Evolutionary conservation across 2,329 filamentous ascomycete genomes (phyloP), one percentile per base, ranked within the genome.

Genomic region (Cryoendolithus antarcticus): DNA sequence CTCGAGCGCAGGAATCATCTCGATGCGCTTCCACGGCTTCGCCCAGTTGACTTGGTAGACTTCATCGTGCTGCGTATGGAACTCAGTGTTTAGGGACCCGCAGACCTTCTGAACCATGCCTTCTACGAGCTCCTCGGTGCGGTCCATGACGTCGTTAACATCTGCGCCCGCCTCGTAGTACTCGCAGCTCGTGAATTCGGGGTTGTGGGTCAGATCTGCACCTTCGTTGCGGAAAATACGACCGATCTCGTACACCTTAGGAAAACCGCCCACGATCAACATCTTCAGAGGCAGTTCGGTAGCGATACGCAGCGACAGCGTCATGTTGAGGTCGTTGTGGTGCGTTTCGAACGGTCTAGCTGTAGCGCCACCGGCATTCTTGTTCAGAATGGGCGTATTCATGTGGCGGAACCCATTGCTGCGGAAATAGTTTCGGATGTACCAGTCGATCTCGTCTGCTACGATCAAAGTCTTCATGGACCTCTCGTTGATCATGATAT

Each of bases 281-380:
- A 93, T 86, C 82, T 98, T 98, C 54, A 98, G 79, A 64, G 93
- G 94, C 40, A 98, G 69, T 65, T 98, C 91, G 1, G 91, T 93
- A 1, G 93, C 91, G 34, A 96, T 78, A 58, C 91, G 82, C 75
- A 98, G 82, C 66, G 82, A 96, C 62, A 98, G 80, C 53, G 94
- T 80, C 77, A 93, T 86, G 62, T 94, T 77, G 37, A 91, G 74
- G 38, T 96, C 91, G 63, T 98, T 98, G 70, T 96, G 91, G 63
- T 93, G 82, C 9, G 91, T 96, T 51, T 83, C 71, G 65, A 98
- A 98, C 4, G 91, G 91, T 68, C 83, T 86, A 43, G 91, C 91
- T 1, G 91, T 96, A 28, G 91, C 91, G 58, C 91, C 91, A 51
- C 91, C 93, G 24, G 91, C 86, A 58, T 94, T 93, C 55, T 83